phyloP scores from a whole-genome alignment of 129 eudicot genomes.

The Escallonia herrerae region DNA sequence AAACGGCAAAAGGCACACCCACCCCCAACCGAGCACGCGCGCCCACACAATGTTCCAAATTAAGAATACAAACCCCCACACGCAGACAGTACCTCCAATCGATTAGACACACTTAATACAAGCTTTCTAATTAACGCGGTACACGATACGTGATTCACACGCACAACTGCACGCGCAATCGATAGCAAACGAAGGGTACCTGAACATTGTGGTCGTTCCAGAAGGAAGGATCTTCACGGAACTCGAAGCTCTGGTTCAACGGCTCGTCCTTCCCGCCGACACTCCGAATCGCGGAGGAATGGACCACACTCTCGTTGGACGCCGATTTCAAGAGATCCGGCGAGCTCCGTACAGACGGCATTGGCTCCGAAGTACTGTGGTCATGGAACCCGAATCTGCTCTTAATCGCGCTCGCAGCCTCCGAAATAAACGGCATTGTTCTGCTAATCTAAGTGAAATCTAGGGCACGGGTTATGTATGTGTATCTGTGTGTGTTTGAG shows the following conservation, averaged over 20 bases:
- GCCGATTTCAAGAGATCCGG: constrained; percentile 50
- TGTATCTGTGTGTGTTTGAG: too few species aligned
- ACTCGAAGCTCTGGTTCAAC: constrained; percentile 46
- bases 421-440: constrained; percentile 50
- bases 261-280: constrained; percentile 28
- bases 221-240: constrained; percentile 79
- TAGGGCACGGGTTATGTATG: neutral
- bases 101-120: too few species aligned
- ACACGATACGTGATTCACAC: too few species aligned
- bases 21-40: too few species aligned
- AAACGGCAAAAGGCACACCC: too few species aligned
- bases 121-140: too few species aligned
- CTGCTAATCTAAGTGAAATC: neutral
- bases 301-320: constrained; percentile 21
- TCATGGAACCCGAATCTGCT: constrained; percentile 45
- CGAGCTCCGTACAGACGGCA: constrained; percentile 33
- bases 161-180: too few species aligned
- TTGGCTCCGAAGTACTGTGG: constrained; percentile 15
- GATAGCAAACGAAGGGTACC: constrained; percentile 23
- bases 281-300: constrained; percentile 25
- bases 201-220: constrained; percentile 98
- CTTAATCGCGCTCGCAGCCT: constrained; percentile 44
- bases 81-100: too few species aligned
- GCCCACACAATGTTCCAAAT: too few species aligned
- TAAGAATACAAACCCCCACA: too few species aligned